phyloP scores from a whole-genome alignment of 441 rosid species.

The Dalechampia spathulata region DNA sequence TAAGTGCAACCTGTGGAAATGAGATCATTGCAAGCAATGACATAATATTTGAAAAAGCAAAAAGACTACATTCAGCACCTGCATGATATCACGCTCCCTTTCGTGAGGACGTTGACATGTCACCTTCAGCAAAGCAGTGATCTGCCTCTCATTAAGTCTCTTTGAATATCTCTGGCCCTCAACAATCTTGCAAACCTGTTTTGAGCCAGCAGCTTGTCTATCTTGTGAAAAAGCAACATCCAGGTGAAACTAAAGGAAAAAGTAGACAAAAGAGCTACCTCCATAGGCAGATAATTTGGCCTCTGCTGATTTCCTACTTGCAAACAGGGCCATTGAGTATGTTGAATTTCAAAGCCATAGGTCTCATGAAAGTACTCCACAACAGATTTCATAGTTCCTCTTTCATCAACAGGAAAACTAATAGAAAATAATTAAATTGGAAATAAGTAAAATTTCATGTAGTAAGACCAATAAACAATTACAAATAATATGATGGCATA shows the following conservation, averaged over 20 bases:
- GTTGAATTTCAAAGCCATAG: constrained; percentile 69
- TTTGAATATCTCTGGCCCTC: constrained; percentile 94
- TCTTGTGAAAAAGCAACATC: constrained; percentile 5
- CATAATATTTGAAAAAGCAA: not conserved
- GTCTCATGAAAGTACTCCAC: constrained; percentile 83
- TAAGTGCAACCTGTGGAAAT: too few species aligned
- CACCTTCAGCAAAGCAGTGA: constrained; percentile 77
- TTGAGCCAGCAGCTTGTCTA: constrained; percentile 5
- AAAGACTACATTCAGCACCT: constrained; percentile 29
- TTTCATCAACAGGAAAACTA: constrained; percentile 87
- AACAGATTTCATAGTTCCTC: constrained; percentile 85
- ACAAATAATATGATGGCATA: not conserved
- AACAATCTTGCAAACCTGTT: constrained; percentile 87
- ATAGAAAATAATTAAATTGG: not conserved
- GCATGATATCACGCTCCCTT: constrained; percentile 66
- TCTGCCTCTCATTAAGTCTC: constrained; percentile 83
- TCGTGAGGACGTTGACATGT: constrained; percentile 89
- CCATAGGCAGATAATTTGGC: constrained; percentile 95
- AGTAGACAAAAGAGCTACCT: constrained; percentile 20
- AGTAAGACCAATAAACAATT: not conserved
- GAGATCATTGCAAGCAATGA: not conserved
- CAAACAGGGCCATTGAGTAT: constrained; percentile 78
- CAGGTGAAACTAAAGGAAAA: not conserved
- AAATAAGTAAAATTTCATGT: not conserved
- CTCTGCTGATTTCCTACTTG: constrained; percentile 94